These are phyloP conservation scores for Aspergillus alliaceus DNA, from an alignment of 2,329 filamentous ascomycete genomes.

Conservation along the genomic window DNA sequence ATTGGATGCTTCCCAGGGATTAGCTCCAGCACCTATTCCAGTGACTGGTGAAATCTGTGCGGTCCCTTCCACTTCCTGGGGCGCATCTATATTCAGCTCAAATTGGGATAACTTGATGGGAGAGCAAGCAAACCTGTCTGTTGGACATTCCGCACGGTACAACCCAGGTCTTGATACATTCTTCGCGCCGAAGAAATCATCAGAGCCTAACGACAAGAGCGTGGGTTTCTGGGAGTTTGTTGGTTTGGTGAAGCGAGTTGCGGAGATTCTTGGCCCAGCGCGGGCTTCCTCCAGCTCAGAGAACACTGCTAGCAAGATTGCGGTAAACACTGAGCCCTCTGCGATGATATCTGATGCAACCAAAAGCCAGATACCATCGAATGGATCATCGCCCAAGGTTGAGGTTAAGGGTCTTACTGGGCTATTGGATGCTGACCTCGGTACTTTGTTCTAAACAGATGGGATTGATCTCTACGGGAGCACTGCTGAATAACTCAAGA, in stretches of 20 bases:
- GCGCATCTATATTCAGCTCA: constrained; percentile 36
- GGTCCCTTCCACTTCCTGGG: constrained; percentile 35
- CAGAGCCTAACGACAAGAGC: constrained; percentile 15
- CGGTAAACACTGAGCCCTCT: not conserved
- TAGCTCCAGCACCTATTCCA: constrained; percentile 1
- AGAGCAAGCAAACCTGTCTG: constrained; percentile 33
- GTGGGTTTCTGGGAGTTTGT: constrained; percentile 39
- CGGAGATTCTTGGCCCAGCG: constrained; percentile 31
- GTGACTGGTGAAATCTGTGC: constrained; percentile 20
- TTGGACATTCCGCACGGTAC: constrained; percentile 37
- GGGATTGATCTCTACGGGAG: not conserved
- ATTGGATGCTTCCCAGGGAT: constrained; percentile 12
- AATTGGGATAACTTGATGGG: constrained; percentile 44
- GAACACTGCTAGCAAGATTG: not conserved
- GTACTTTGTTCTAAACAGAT: constrained; percentile 27
- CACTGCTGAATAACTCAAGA: not conserved
- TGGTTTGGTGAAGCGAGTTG: constrained; percentile 33
- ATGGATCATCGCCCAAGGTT: constrained; percentile 7
- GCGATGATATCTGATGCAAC: not conserved
- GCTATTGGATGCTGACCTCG: constrained; percentile 26
- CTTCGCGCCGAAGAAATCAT: constrained; percentile 30
- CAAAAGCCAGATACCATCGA: not conserved
- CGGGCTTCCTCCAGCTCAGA: not conserved
- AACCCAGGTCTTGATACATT: constrained; percentile 33
- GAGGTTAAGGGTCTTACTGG: constrained; percentile 5